phyloP scores from a whole-genome alignment of 202 grass and related monocot genomes.

The Schoenoplectus triqueter region DNA sequence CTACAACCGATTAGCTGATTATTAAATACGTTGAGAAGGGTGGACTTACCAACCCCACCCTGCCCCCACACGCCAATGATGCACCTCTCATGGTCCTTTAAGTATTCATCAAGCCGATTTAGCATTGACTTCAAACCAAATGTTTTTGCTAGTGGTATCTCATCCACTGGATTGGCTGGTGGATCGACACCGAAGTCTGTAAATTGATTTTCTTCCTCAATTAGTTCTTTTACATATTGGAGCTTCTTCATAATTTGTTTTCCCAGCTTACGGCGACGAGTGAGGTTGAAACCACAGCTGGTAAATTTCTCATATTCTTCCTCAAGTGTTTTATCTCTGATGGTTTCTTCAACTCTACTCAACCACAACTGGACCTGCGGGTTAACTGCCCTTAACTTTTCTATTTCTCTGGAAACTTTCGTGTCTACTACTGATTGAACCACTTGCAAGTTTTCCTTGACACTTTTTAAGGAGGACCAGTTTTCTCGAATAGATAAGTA shows the following conservation, averaged over 20 bases:
- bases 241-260: constrained; percentile 37
- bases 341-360: constrained; percentile 42
- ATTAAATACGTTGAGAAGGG: constrained; percentile 59
- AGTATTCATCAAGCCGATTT: constrained; percentile 26
- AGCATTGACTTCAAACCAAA: constrained; percentile 51
- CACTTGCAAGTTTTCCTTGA: constrained; percentile 25
- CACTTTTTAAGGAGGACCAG: constrained; percentile 39
- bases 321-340: constrained; percentile 20
- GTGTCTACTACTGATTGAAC: constrained; percentile 29
- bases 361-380: constrained; percentile 58
- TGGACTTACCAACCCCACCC: constrained; percentile 77
- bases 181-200: constrained; percentile 35
- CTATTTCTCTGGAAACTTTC: constrained; percentile 24
- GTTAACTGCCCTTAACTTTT: constrained; percentile 43
- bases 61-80: constrained; percentile 59
- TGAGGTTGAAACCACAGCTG: constrained; percentile 45
- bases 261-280: constrained; percentile 38
- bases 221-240: constrained; percentile 37
- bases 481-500: constrained; percentile 52
- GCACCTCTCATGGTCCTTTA: constrained; percentile 37
- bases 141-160: constrained; percentile 28
- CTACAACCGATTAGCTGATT: constrained; percentile 45
- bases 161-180: constrained; percentile 32
- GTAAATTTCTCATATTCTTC: constrained; percentile 31
- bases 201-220: constrained; percentile 42